Base-by-base conservation (phyloP, 768 basidiomycete species). In the Phaffia tasmanica region DNA sequence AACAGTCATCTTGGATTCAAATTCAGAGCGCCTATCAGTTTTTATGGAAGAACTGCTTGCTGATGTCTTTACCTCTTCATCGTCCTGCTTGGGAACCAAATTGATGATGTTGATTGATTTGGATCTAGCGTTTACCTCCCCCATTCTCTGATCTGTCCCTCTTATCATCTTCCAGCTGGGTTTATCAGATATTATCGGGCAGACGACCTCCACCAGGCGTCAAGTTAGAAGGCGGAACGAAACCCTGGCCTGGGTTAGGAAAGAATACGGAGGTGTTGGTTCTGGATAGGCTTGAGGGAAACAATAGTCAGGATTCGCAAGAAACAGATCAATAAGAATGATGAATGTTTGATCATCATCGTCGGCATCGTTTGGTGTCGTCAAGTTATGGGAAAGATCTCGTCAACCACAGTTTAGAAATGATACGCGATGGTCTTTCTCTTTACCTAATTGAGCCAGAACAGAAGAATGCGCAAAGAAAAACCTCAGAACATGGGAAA, bases 211-310 rank as follows among this genome's bases (percentile, higher is more conserved):
- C 61, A 42, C 64, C 70, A 77, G 83, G 14, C 79, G 92, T 35
- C 80, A 84, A 1, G 84, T 84, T 46, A 77, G 89, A 72, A 27
- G 72, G 71, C 19, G 57, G 62, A 47, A 29, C 64, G 29, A 94
- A 92, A 4, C 80, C 84, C 16, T 98, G 93, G 93, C 83, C 86
- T 73, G 89, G 87, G 6, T 77, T 98, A 15, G 84, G 86, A 6
- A 84, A 82, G 18, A 81, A 77, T 50, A 70, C 83, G 2, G 84
- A 91, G 69, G 79, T 89, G 19, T 53, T 77, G 30, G 35, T 58
- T 14, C 65, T 77, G 62, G 8, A 7, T 19, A n/a, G 2, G 15
- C 23, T 16, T 42, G 35, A 42, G 35, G 35, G 35, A 42, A 11
- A 42, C 11, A 11, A 42, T 4, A 11, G 35, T 42, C 35, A 11